phyloP scores from a whole-genome alignment of 2,329 filamentous ascomycete genomes.

The Cytospora piceicola region DNA sequence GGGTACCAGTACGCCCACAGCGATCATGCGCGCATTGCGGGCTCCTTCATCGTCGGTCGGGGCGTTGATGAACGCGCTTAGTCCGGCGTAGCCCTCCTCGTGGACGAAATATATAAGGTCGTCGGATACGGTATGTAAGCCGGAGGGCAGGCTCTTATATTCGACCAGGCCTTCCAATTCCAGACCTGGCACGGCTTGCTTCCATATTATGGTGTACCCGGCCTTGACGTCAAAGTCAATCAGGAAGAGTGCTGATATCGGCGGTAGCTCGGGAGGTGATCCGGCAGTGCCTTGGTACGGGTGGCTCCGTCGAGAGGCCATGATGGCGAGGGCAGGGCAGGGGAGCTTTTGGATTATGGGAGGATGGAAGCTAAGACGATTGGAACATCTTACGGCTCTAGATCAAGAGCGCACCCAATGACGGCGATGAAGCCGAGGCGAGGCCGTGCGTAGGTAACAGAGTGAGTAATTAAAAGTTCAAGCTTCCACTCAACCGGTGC shows the following conservation, averaged over 20 bases:
- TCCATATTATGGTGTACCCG: slow-evolving; percentile 91
- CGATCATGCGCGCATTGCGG: slow-evolving; percentile 89
- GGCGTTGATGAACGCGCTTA: slow-evolving; percentile 89
- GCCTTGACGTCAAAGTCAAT: slow-evolving; percentile 93
- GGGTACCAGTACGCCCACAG: slow-evolving; percentile 86
- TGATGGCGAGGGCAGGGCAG: slow-evolving; percentile 20
- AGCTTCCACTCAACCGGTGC: background rate
- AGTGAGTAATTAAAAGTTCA: background rate
- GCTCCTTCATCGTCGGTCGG: slow-evolving; percentile 75
- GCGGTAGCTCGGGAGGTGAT: slow-evolving; percentile 53
- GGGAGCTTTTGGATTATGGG: slow-evolving; percentile 1
- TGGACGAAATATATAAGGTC: slow-evolving; percentile 96
- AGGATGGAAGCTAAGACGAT: slow-evolving; percentile 16
- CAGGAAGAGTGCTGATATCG: slow-evolving; percentile 79
- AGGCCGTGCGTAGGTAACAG: background rate
- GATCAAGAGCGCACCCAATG: background rate
- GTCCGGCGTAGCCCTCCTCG: slow-evolving; percentile 74
- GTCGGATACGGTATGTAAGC: slow-evolving; percentile 82
- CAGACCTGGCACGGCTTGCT: slow-evolving; percentile 70
- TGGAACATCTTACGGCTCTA: slow-evolving; percentile 25
- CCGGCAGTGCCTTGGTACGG: slow-evolving; percentile 32
- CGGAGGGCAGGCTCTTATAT: slow-evolving; percentile 94
- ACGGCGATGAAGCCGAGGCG: background rate
- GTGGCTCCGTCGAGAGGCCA: slow-evolving; percentile 22
- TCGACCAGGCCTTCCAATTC: slow-evolving; percentile 86